Conservation (phyloP, 1,284 basidiomycete species). For the Malassezia restricta region DNA sequence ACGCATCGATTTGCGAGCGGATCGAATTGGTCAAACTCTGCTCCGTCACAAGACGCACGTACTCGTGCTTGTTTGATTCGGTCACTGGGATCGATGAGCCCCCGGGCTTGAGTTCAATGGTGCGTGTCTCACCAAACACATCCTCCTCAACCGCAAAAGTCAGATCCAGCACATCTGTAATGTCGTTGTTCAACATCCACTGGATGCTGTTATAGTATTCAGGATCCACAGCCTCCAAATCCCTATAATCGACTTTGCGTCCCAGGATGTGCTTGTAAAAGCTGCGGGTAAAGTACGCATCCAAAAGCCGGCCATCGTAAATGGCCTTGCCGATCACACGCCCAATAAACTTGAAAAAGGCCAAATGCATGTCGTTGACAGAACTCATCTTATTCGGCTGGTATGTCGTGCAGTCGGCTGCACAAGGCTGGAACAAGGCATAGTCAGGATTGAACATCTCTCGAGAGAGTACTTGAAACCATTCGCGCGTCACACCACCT, state of each 20-base stretch:
- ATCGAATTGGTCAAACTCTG: slow-evolving; percentile 89
- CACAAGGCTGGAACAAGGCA: slow-evolving; percentile 82
- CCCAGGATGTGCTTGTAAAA: slow-evolving; percentile 46
- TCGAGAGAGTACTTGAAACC: slow-evolving; percentile 93
- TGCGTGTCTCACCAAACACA: slow-evolving; percentile 50
- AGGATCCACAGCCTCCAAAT: slow-evolving; percentile 42
- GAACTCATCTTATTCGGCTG: slow-evolving; percentile 85
- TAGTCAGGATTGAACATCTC: slow-evolving; percentile 99
- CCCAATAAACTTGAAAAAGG: slow-evolving; percentile 98
- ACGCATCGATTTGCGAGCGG: slow-evolving; percentile 54
- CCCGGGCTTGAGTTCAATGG: slow-evolving; percentile 39
- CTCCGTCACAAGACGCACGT: slow-evolving; percentile 78
- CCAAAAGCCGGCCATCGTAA: slow-evolving; percentile 84
- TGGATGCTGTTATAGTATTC: slow-evolving; percentile 71
- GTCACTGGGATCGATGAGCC: slow-evolving; percentile 37
- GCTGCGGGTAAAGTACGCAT: slow-evolving; percentile 78
- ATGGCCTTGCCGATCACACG: slow-evolving; percentile 89
- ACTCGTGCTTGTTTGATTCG: slow-evolving; percentile 90
- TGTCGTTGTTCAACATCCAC: slow-evolving; percentile 49
- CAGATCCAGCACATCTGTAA: slow-evolving; percentile 62
- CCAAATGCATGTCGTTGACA: slow-evolving; percentile 76
- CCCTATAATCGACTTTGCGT: slow-evolving; percentile 40
- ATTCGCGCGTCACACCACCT: slow-evolving; percentile 92
- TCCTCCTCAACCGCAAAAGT: slow-evolving; percentile 83
- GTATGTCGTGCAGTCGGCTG: slow-evolving; percentile 78